Conservation (phyloP, 495 filamentous ascomycete species). For the Parmelia sp. region DNA sequence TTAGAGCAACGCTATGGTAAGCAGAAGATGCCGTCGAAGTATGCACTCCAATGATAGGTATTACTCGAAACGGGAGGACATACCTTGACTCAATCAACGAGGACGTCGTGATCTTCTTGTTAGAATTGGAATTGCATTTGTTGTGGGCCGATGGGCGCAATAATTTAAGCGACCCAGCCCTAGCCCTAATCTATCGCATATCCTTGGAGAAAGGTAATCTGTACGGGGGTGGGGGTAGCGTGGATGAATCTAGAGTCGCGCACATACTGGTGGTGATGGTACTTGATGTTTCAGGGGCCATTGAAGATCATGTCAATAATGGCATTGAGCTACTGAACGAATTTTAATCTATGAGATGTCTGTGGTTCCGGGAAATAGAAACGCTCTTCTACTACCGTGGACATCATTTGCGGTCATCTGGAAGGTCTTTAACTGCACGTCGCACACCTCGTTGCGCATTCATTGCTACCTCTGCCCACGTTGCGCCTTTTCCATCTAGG, state of each 20-base stretch:
- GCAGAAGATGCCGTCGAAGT: not conserved
- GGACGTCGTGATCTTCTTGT: not conserved
- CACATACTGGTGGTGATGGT: not conserved
- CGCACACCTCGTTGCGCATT: constrained; percentile 34
- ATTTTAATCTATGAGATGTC: not conserved
- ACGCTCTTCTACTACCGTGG: not conserved
- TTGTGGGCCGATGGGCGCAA: constrained; percentile 12
- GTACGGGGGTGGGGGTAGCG: too few relatives aligned
- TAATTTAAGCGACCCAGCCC: not conserved
- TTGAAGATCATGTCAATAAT: not conserved
- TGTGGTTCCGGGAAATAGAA: not conserved
- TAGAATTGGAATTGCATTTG: not conserved
- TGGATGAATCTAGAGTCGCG: too few relatives aligned
- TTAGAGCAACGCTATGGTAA: not conserved
- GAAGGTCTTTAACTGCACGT: constrained; percentile 31
- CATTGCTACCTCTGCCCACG: constrained; percentile 29
- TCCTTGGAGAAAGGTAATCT: too few relatives aligned
- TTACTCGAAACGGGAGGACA: not conserved
- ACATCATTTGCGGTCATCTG: constrained; percentile 6
- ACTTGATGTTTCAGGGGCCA: not conserved
- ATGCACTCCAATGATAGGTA: constrained; percentile 9
- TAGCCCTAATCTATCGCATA: too few relatives aligned
- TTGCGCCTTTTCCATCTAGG: not conserved
- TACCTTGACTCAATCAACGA: constrained; percentile 14
- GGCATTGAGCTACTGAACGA: not conserved